These are phyloP conservation scores for Fusarium sp. DNA, from an alignment of 2,329 filamentous ascomycete species.

Conservation along the genomic window DNA sequence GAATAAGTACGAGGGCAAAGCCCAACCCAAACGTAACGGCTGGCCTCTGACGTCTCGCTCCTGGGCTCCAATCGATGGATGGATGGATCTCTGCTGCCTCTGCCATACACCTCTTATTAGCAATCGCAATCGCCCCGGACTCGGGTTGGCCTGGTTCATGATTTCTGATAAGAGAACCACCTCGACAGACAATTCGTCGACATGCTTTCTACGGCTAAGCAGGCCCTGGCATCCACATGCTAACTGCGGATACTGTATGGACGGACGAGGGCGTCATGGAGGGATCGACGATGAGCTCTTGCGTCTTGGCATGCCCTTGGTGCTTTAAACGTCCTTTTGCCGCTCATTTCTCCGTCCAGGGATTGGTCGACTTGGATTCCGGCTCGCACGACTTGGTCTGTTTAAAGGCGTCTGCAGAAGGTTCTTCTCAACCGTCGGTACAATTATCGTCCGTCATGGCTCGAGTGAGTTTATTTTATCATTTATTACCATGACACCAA, in stretches of 20 bases:
- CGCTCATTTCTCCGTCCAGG: slow-evolving; percentile 12
- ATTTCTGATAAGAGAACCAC: slow-evolving; percentile 36
- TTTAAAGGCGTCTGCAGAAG: slow-evolving; percentile 1
- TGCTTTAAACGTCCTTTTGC: slow-evolving; percentile 12
- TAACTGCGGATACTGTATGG: slow-evolving; percentile 11
- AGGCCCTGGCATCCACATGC: slow-evolving; percentile 29
- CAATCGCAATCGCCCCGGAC: not conserved
- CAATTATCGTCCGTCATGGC: slow-evolving; percentile 3
- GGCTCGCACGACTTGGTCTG: slow-evolving; percentile 1
- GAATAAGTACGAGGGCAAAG: not conserved
- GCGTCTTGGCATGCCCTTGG: slow-evolving; percentile 29
- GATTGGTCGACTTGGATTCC: slow-evolving; percentile 19
- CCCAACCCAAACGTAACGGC: not conserved
- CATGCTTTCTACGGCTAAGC: slow-evolving; percentile 28
- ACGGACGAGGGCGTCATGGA: slow-evolving; percentile 29
- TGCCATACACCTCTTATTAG: not conserved
- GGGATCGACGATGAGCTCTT: slow-evolving; percentile 35
- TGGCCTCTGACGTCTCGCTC: not conserved
- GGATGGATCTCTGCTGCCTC: not conserved
- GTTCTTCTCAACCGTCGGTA: slow-evolving; percentile 4
- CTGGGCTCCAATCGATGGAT: not conserved
- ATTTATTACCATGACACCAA: slow-evolving; percentile 12
- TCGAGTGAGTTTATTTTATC: slow-evolving; percentile 1
- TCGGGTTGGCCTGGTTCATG: slow-evolving; percentile 3
- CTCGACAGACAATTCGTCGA: slow-evolving; percentile 21